Evolutionary conservation across 306 rosid genomes (phyloP).

Genomic region (Rosa multiflora): DNA sequence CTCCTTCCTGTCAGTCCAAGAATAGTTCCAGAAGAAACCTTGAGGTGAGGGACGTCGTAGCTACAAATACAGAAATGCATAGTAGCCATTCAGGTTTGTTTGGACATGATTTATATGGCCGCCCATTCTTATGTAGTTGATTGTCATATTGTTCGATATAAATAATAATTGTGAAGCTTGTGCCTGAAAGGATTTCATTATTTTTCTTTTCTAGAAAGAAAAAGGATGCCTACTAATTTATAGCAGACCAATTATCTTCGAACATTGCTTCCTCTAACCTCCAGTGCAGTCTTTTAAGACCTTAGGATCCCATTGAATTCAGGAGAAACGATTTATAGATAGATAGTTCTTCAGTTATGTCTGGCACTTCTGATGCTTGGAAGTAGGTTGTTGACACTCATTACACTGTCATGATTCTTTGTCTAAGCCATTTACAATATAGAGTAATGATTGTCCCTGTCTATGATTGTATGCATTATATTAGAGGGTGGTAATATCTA

Average conservation of each 20-base stretch:
- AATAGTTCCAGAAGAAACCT: conserved; percentile 30
- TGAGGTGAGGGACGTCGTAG: conserved; percentile 19
- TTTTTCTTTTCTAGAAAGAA: not conserved
- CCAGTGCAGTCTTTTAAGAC: not conserved
- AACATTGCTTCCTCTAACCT: not conserved
- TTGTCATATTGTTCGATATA: not conserved
- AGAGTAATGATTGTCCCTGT: not conserved
- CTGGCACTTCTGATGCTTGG: not conserved
- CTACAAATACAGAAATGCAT: conserved; percentile 15
- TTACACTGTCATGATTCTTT: not conserved
- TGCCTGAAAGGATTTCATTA: not conserved
- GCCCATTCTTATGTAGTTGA: not conserved
- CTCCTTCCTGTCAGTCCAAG: conserved; percentile 30
- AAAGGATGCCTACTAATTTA: not conserved
- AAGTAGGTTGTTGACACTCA: not conserved
- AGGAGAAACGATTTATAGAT: not conserved
- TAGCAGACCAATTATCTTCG: not conserved
- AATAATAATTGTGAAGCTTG: not conserved
- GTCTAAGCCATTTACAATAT: not conserved
- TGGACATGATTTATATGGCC: not conserved
- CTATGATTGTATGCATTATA: not conserved
- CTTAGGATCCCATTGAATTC: not conserved
- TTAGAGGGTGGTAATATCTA: not conserved
- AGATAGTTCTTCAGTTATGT: too few species aligned
- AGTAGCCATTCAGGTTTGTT: conserved; percentile 23